Base-by-base conservation (phyloP, 768 basidiomycete genomes). In the Hydnum rufescens region DNA sequence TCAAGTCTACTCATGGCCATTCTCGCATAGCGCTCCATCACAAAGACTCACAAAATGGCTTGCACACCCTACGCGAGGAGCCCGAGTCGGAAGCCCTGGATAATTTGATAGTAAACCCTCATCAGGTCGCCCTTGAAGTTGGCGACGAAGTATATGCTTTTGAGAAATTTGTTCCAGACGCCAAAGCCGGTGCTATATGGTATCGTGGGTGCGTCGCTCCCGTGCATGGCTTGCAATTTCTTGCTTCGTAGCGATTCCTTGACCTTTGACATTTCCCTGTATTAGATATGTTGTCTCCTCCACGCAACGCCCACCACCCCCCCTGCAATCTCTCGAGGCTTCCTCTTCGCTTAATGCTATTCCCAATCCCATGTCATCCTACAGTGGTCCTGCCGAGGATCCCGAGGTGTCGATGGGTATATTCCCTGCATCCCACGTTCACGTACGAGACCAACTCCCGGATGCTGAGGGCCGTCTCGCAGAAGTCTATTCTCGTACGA, bases 131-230 rank as follows among this genome's bases (percentile, higher is more conserved):
- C 4, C 74, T 97, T 53, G 90, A 95, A 59, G 82, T 96, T 28
- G 93, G 93, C 46, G 92, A 95, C 64, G 92, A 96, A 63, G 79
- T 97, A 31, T 96, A 96, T 66, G 89, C 90, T 18, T 96, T 96
- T 61, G 93, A 97, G 68, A 80, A 80, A 62, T 92, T 89, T 64
- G 72, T 0, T 80, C 82, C 6, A 70, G 70, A 49, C 72, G 69
- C 53, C 83, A 80, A 49, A 55, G 61, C 83, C 85, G 51, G 75
- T 8, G 82, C 84, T 19, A 65, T 78, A 16, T 97, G 93, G 93
- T 96, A 88, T 66, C 72, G 93, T 68, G 93, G 93, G 84, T 95
- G 64, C 64, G 84, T 76, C 55, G 57, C 50, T 29, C 52, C 52
- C 54, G n/a, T 51, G 51, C 28, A 26, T 30, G 36, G 42, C 30